Base-by-base conservation (phyloP, 768 basidiomycete species). In the Termitomyces sp. region DNA sequence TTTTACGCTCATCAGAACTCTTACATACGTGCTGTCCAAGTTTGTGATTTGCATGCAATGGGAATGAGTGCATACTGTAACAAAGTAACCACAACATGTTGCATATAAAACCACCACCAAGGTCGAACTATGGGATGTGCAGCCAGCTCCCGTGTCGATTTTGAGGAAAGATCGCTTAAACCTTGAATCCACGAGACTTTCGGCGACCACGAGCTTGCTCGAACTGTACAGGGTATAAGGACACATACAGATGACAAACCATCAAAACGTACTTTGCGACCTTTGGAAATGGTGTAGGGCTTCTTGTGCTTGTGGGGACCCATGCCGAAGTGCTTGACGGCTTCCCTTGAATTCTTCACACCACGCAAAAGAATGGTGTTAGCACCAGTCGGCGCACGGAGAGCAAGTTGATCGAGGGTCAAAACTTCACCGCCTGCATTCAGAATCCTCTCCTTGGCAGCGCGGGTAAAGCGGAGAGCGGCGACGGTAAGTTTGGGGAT, bases 301-400 rank as follows among this genome's bases (percentile, higher is more conserved):
- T 95, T 97, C 84, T 96, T 98, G 88, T 97, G 81, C 79, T 98
- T 93, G 87, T 95, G 92, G 57, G 94, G 94, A 64, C 89, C 92
- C 91, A 92, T 92, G 76, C 96, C 96, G 73, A 98, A 98, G 84
- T 98, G 96, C 75, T 92, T 94, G 80, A 90, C 86, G 52, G 94
- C 91, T 76, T 98, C 97, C 63, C 97, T 86, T 58, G 90, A 81
- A 74, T 87, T 97, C 84, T 87, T 88, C 77, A 90, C 88, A 65
- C 96, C 97, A 62, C 96, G 82, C 66, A 99, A 79, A 67, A 98
- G 77, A 61, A 99, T 82, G 57, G 97, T 98, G 85, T 96, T 96
- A 60, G 90, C 80, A 60, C 97, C 97, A 43, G 92, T 96, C 24
- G 97, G 97, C 57, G 94, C 86, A 64, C 97, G 86, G 66, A 94